These are phyloP conservation scores for Panicum virgatum DNA, from an alignment of 202 grass and related monocot species.

Conservation along the genomic window DNA sequence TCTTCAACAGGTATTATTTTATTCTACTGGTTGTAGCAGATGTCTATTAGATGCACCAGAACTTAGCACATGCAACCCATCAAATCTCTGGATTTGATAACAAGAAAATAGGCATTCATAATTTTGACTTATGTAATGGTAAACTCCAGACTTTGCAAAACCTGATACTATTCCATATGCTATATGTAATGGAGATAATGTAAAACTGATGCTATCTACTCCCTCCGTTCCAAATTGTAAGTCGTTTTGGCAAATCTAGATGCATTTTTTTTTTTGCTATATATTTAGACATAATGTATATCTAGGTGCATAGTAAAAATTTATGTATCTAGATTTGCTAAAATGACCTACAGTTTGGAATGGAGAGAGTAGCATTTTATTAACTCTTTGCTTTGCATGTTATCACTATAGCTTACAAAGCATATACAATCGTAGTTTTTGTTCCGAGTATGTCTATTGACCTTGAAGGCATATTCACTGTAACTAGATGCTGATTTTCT, in stretches of 20 bases:
- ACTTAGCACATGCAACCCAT: background rate
- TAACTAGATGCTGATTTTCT: constrained; percentile 21
- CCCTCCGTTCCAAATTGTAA: too few relatives aligned
- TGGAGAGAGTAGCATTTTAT: too few relatives aligned
- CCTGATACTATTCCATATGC: background rate
- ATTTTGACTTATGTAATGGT: constrained; percentile 2
- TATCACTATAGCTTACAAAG: background rate
- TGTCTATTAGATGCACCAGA: background rate
- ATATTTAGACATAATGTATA: too few relatives aligned
- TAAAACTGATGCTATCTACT: constrained; percentile 15
- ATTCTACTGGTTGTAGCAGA: constrained; percentile 25
- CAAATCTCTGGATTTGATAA: background rate
- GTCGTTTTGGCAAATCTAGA: too few relatives aligned
- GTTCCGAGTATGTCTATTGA: background rate
- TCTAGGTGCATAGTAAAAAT: too few relatives aligned
- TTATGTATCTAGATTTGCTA: too few relatives aligned
- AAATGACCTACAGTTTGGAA: too few relatives aligned
- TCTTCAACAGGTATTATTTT: constrained; percentile 80
- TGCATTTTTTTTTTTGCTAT: too few relatives aligned
- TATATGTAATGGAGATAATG: background rate
- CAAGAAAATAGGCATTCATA: background rate
- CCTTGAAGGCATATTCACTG: background rate
- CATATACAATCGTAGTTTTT: background rate
- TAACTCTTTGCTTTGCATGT: constrained; percentile 2
- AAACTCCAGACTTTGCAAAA: constrained; percentile 21